Conservation (phyloP, 306 rosid genomes). For the Delonix regia region DNA sequence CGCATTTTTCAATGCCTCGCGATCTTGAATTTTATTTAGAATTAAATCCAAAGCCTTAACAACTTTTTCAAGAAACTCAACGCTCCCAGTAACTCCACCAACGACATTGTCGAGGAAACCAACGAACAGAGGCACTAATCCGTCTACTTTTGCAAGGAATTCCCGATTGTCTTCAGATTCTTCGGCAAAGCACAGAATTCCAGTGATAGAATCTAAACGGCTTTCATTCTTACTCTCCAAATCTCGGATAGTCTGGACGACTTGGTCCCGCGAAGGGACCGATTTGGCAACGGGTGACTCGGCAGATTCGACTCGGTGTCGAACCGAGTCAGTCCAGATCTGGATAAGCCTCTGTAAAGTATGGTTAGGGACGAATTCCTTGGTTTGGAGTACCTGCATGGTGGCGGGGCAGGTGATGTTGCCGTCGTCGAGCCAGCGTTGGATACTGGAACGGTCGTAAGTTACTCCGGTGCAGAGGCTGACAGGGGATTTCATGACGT, state of each 20-base stretch:
- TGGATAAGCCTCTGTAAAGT: conserved; percentile 81
- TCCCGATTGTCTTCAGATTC: conserved; percentile 65
- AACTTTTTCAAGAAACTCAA: conserved; percentile 51
- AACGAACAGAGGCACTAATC: conserved; percentile 51
- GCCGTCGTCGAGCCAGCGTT: conserved; percentile 94
- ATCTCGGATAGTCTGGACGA: conserved; percentile 40
- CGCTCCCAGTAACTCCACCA: conserved; percentile 30
- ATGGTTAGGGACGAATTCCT: conserved; percentile 80
- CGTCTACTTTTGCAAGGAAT: conserved; percentile 54
- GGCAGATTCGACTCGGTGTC: conserved; percentile 45
- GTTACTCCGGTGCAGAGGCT: conserved; percentile 93
- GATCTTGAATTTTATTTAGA: conserved; percentile 40
- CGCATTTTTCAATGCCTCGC: conserved; percentile 39
- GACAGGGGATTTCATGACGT: conserved; percentile 93
- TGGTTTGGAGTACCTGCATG: conserved; percentile 82
- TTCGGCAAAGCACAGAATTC: conserved; percentile 54
- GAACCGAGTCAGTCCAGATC: conserved; percentile 84
- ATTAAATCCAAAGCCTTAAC: conserved; percentile 56
- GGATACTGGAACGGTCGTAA: conserved; percentile 95
- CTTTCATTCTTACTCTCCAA: neutral
- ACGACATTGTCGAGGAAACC: conserved; percentile 62
- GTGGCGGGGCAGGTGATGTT: conserved; percentile 97
- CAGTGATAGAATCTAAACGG: conserved; percentile 43
- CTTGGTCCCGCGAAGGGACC: conserved; percentile 45
- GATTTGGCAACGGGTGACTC: conserved; percentile 29